Evolutionary conservation across 257 asterid genomes (phyloP), one percentile per base, ranked within the genome.

Genomic region (Salvia miltiorrhiza): DNA sequence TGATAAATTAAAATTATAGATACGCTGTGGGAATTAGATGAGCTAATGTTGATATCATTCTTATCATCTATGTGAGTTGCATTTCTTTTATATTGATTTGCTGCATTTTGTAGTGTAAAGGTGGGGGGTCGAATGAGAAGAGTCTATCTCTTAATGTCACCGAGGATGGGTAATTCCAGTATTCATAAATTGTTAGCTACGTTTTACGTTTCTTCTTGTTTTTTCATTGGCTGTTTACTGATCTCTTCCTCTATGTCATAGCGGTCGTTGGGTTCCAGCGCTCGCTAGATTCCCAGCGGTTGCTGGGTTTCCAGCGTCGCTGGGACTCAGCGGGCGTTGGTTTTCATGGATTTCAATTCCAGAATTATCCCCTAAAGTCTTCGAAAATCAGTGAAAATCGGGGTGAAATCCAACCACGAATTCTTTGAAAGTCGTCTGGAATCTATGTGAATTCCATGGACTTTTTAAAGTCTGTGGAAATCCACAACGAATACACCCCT

Each of bases 81-180:
- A 32, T 56, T 24, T 17, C 37, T 20, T 37, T 58, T 48, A n/a
- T 48, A 17, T 21, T 72, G 69, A 53, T 69, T 67, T 39, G 44
- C 76, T 64, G 37, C 52, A 44, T 63, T 70, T 77, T 85, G 78
- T 72, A 93, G 97, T 93, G 99, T 78, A 69, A 75, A 68, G 97
- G 99, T 61, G 99, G 96, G 58, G 76, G 55, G 49, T 73, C 87
- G 28, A 49, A 24, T 21, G 96, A 88, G 88, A 90, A 82, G 77
- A 87, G 97, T 83, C 81, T 93, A 43, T 80, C 96, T 41, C 91
- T 93, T 81, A 53, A 47, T 40, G 83, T 93, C 63, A 61, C 74
- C 2, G 78, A 45, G 21, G 81, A 88, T 53, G 94, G 99, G 99
- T 93, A 88, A 72, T 70, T 71, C 19, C 56, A 41, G 4, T 63